Evolutionary conservation across 2,329 filamentous ascomycete genomes (phyloP).

Genomic region (Dactylellina sp.): DNA sequence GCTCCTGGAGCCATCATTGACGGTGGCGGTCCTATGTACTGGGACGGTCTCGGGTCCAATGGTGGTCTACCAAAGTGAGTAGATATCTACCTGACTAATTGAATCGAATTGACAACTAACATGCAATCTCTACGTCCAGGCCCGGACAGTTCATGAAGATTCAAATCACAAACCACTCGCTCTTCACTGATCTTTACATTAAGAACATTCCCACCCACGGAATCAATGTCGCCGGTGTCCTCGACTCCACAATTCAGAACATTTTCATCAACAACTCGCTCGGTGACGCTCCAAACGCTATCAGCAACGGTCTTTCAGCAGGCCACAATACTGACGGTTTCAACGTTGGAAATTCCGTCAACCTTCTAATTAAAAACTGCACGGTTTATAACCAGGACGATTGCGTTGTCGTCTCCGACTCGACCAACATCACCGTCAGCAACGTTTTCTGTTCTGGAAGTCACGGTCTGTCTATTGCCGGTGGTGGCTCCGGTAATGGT

Average conservation of each 20-base stretch:
- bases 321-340: slow-evolving; percentile 64
- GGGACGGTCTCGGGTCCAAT: slow-evolving; percentile 67
- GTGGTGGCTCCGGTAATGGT: slow-evolving; percentile 62
- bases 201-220: slow-evolving; percentile 65
- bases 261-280: slow-evolving; percentile 64
- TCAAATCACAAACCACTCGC: slow-evolving; percentile 64
- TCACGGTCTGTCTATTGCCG: slow-evolving; percentile 62
- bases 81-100: too few relatives aligned
- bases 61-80: slow-evolving; percentile 62
- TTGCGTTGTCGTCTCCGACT: slow-evolving; percentile 62
- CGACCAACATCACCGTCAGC: slow-evolving; percentile 61
- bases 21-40: slow-evolving; percentile 65
- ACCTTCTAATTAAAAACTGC: slow-evolving; percentile 60
- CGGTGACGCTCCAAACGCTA: slow-evolving; percentile 62
- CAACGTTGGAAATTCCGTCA: slow-evolving; percentile 61
- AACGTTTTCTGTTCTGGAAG: slow-evolving; percentile 61
- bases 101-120: background rate
- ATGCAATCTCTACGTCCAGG: slow-evolving; percentile 21
- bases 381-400: slow-evolving; percentile 62
- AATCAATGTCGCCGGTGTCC: slow-evolving; percentile 63
- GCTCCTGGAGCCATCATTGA: slow-evolving; percentile 63
- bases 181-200: slow-evolving; percentile 64
- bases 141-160: slow-evolving; percentile 65
- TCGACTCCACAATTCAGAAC: slow-evolving; percentile 62
- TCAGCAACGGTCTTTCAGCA: slow-evolving; percentile 62